Conservation (phyloP, 305 asterid species). For the Nicotiana rustica region DNA sequence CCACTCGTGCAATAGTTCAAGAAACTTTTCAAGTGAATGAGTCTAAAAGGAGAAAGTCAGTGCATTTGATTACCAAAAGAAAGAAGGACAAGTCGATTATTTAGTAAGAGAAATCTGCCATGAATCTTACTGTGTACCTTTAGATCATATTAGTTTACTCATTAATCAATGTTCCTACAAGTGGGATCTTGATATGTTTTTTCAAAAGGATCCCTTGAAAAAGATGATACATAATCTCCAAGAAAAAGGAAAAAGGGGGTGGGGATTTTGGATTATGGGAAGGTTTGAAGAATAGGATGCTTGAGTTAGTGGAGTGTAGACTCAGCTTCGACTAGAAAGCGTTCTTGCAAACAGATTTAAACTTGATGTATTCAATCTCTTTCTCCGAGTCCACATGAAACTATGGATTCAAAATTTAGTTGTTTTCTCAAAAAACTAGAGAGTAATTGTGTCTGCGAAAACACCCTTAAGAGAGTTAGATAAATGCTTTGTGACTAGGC, state of each 20-base stretch:
- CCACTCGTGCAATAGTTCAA: slow-evolving; percentile 42
- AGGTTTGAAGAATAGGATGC: slow-evolving; percentile 42
- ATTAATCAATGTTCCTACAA: slow-evolving; percentile 30
- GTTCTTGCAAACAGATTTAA: not conserved
- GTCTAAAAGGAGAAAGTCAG: slow-evolving; percentile 32
- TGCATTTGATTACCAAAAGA: slow-evolving; percentile 30
- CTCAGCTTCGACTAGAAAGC: slow-evolving; percentile 41
- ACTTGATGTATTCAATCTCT: not conserved
- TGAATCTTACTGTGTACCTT: slow-evolving; percentile 41
- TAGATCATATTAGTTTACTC: slow-evolving; percentile 39
- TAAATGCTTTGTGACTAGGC: slow-evolving; percentile 40
- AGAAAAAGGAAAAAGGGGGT: slow-evolving; percentile 24
- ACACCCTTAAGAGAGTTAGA: not conserved
- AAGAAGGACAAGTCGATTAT: slow-evolving; percentile 24
- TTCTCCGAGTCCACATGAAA: not conserved
- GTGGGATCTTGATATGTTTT: slow-evolving; percentile 29
- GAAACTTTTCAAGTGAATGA: slow-evolving; percentile 24
- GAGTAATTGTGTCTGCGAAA: not conserved
- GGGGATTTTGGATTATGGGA: slow-evolving; percentile 25
- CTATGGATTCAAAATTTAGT: not conserved
- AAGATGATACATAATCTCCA: slow-evolving; percentile 24
- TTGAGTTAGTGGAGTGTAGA: slow-evolving; percentile 47
- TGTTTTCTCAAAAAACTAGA: not conserved
- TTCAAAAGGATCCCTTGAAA: slow-evolving; percentile 36
- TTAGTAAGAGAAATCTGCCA: slow-evolving; percentile 35